Conservation (phyloP, 768 basidiomycete genomes). For the Phaeotremella skinneri region DNA sequence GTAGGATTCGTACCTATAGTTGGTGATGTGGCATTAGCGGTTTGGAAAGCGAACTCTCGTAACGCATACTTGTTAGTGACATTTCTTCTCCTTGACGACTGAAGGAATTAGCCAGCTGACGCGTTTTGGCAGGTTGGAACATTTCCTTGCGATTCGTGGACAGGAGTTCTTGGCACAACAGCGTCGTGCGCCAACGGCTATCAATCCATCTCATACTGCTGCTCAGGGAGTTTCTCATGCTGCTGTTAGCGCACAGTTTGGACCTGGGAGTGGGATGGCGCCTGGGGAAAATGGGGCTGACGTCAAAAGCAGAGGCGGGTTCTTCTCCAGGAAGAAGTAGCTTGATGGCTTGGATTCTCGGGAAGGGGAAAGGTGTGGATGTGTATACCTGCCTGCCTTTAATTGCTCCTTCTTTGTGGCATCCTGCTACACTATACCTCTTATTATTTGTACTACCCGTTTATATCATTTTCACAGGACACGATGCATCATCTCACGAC, state of each 20-base stretch:
- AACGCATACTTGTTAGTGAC: slow-evolving; percentile 65
- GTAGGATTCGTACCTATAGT: slow-evolving; percentile 69
- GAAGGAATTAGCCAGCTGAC: no score
- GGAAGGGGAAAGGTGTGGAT: no score
- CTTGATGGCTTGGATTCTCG: background rate
- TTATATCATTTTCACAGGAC: background rate
- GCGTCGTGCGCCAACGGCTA: slow-evolving; percentile 29
- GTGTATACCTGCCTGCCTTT: background rate
- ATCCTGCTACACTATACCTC: no score
- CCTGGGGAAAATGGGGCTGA: background rate
- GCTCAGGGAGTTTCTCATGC: slow-evolving; percentile 22
- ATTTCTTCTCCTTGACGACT: background rate
- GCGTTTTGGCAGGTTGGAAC: slow-evolving; percentile 59
- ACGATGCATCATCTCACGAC: no score
- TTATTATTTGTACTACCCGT: background rate
- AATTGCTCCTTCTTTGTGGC: no score
- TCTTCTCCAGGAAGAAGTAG: background rate
- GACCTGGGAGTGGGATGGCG: slow-evolving; percentile 1
- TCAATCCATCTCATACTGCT: slow-evolving; percentile 15
- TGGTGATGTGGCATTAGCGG: slow-evolving; percentile 73
- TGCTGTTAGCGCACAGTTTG: slow-evolving; percentile 19
- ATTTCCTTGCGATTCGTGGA: slow-evolving; percentile 74
- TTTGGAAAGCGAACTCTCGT: slow-evolving; percentile 82
- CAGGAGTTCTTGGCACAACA: slow-evolving; percentile 61
- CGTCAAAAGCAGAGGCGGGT: background rate